Conservation (phyloP, 2,329 filamentous ascomycete species). For the Fusarium incarnatum region DNA sequence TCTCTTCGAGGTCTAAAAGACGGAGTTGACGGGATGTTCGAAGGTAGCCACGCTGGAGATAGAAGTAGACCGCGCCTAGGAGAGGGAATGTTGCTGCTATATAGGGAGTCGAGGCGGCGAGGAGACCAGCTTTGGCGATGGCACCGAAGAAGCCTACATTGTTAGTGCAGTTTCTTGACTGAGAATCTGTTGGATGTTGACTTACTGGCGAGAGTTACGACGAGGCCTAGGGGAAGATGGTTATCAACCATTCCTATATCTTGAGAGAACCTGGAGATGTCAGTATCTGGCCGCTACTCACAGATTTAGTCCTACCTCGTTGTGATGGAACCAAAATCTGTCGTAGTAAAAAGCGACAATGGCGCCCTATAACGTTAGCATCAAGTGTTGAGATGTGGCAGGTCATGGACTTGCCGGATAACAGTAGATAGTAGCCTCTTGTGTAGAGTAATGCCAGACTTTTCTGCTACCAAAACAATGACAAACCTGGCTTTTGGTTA, state of each 20-base stretch:
- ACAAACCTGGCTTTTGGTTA: conserved; percentile 43
- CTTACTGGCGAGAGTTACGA: conserved; percentile 52
- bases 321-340: conserved; percentile 55
- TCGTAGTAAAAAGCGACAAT: conserved; percentile 54
- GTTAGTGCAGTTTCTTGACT: neutral
- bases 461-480: conserved; percentile 45
- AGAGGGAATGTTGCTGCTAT: conserved; percentile 58
- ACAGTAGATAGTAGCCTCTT: conserved; percentile 42
- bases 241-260: conserved; percentile 59
- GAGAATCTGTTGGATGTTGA: neutral
- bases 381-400: neutral
- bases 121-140: conserved; percentile 43
- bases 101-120: conserved; percentile 44
- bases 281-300: neutral
- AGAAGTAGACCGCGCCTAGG: conserved; percentile 55
- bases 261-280: conserved; percentile 54
- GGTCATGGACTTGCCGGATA: conserved; percentile 12
- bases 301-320: conserved; percentile 50
- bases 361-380: conserved; percentile 50
- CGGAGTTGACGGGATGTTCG: conserved; percentile 58
- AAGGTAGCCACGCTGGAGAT: conserved; percentile 57
- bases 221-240: conserved; percentile 53
- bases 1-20: conserved; percentile 57
- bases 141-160: conserved; percentile 50
- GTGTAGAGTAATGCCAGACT: conserved; percentile 46